These are phyloP conservation scores for Trypanosoma brucei DNA, from an alignment of 208 protist genomes.

Conservation along the genomic window DNA sequence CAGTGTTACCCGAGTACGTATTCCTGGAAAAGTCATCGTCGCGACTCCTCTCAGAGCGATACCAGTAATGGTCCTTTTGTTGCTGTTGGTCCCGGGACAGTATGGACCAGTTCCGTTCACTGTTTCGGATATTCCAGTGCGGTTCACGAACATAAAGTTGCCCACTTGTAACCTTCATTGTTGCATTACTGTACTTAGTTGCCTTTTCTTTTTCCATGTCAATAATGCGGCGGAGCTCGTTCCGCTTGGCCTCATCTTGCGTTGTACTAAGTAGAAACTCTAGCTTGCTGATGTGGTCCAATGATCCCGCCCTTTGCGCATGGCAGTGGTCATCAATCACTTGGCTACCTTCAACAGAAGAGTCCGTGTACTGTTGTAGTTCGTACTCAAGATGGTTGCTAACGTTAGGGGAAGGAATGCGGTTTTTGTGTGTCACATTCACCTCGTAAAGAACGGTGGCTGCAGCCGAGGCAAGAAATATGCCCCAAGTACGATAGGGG, in stretches of 20 bases:
- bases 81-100: constrained; percentile 79
- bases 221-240: constrained; percentile 55
- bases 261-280: constrained; percentile 45
- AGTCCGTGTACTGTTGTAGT: constrained; percentile 31
- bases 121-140: constrained; percentile 85
- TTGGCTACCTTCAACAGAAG: constrained; percentile 2
- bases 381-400: constrained; percentile 84
- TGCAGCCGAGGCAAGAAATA: constrained; percentile 39
- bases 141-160: constrained; percentile 72
- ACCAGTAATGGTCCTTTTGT: constrained; percentile 89
- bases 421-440: constrained; percentile 73
- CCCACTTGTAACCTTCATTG: constrained; percentile 72
- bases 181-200: constrained; percentile 48
- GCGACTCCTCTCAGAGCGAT: constrained; percentile 70
- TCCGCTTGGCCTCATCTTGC: constrained; percentile 41
- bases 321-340: constrained; percentile 4
- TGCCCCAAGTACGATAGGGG: constrained; percentile 42
- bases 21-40: constrained; percentile 84
- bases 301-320: constrained; percentile 2
- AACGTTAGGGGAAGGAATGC: constrained; percentile 76
- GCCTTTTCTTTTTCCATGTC: constrained; percentile 49
- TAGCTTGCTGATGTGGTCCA: constrained; percentile 33
- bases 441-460: constrained; percentile 71
- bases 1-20: constrained; percentile 37
- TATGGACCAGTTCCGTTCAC: constrained; percentile 85